These are phyloP conservation scores for Furcasterigmium furcatum DNA, from an alignment of 2,329 filamentous ascomycete species.

Conservation along the genomic window DNA sequence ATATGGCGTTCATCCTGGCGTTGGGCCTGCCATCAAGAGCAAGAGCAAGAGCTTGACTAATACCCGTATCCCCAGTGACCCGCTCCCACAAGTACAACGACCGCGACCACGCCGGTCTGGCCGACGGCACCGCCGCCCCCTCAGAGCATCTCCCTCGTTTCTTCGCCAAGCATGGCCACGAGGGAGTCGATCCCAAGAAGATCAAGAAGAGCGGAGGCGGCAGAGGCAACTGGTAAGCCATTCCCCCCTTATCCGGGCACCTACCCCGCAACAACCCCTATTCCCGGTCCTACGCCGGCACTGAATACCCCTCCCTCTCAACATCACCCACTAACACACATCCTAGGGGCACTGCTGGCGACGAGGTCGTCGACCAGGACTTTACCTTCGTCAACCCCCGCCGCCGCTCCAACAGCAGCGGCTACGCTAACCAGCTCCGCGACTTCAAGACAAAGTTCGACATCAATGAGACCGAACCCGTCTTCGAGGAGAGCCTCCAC, in stretches of 20 bases:
- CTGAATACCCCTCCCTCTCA: too few species aligned
- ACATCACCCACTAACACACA: too few species aligned
- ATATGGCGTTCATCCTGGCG: too few species aligned
- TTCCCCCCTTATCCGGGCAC: constrained; percentile 6
- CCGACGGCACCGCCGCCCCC: constrained; percentile 67
- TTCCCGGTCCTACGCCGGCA: constrained; percentile 2
- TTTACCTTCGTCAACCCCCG: constrained; percentile 84
- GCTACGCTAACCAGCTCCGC: constrained; percentile 63
- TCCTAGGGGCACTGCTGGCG: constrained; percentile 79
- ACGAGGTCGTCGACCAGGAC: constrained; percentile 78
- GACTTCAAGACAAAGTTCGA: constrained; percentile 98
- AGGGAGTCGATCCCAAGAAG: constrained; percentile 83
- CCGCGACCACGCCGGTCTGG: constrained; percentile 79
- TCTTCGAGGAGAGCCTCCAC: constrained; percentile 85
- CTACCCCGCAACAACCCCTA: too few species aligned
- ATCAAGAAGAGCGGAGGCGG: constrained; percentile 95
- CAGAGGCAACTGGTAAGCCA: constrained; percentile 85
- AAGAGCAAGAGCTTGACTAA: constrained; percentile 8
- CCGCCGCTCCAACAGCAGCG: constrained; percentile 89
- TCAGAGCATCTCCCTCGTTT: constrained; percentile 82
- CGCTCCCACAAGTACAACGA: constrained; percentile 95
- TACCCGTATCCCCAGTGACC: constrained; percentile 65
- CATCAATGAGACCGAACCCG: constrained; percentile 80
- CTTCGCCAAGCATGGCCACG: constrained; percentile 84
- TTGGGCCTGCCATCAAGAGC: too few species aligned